Conservation (phyloP, 2,329 filamentous ascomycete species). For the Calonectria pauciramosa region DNA sequence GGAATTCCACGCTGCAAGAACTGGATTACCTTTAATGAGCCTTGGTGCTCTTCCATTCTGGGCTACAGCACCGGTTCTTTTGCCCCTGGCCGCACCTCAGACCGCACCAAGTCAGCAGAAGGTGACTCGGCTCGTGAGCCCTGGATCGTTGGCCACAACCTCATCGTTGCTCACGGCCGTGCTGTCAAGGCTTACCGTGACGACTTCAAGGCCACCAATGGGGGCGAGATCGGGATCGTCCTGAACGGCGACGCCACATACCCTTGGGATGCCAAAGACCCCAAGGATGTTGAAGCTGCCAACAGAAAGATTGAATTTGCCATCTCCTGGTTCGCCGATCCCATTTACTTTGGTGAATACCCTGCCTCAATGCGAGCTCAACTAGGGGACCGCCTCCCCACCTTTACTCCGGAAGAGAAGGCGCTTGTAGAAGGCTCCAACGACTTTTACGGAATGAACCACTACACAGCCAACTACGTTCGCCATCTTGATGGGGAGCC, state of each 20-base stretch:
- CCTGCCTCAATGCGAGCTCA: constrained; percentile 87
- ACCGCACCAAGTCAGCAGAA: constrained; percentile 77
- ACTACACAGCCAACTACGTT: constrained; percentile 92
- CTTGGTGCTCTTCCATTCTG: constrained; percentile 86
- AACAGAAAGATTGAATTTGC: constrained; percentile 88
- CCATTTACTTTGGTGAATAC: constrained; percentile 87
- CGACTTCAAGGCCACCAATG: constrained; percentile 80
- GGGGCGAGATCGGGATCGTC: constrained; percentile 88
- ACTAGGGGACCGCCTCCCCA: constrained; percentile 82
- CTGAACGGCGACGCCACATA: constrained; percentile 88
- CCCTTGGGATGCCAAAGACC: constrained; percentile 85
- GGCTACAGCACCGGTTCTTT: constrained; percentile 84
- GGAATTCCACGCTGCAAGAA: constrained; percentile 83
- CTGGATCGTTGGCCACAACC: constrained; percentile 86
- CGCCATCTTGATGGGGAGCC: constrained; percentile 76
- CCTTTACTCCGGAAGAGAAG: constrained; percentile 79
- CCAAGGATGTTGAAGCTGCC: constrained; percentile 80
- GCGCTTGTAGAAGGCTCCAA: constrained; percentile 87
- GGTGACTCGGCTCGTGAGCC: constrained; percentile 84
- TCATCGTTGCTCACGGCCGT: constrained; percentile 83
- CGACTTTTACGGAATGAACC: constrained; percentile 96
- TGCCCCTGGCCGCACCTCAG: constrained; percentile 85
- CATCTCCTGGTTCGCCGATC: constrained; percentile 91
- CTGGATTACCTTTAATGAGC: constrained; percentile 95
- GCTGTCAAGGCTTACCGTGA: constrained; percentile 87